Conservation (phyloP, 75 land plant genomes). For the Picea sitchensis region DNA sequence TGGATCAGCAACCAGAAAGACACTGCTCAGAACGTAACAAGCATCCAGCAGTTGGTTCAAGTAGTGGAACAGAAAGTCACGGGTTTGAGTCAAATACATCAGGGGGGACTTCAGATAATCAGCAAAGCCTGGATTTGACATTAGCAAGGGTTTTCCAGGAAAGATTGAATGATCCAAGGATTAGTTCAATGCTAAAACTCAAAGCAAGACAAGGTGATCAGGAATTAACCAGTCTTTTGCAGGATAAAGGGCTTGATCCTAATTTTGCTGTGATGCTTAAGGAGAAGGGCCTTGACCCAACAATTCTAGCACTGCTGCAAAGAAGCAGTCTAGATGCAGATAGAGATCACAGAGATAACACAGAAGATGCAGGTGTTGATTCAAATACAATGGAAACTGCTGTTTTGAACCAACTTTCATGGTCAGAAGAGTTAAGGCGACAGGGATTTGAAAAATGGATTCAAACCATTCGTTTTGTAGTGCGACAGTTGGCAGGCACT, state of each 20-base stretch:
- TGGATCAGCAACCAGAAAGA: conserved; percentile 26
- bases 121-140: conserved; percentile 56
- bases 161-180: conserved; percentile 82
- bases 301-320: conserved; percentile 86
- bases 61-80: conserved; percentile 59
- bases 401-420: conserved; percentile 58
- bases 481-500: conserved; percentile 72
- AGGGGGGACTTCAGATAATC: conserved; percentile 46
- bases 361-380: conserved; percentile 46
- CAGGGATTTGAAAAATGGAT: conserved; percentile 75
- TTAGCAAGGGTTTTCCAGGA: conserved; percentile 83
- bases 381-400: conserved; percentile 47
- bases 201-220: conserved; percentile 61
- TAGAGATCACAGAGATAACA: conserved; percentile 84
- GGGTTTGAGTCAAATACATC: conserved; percentile 63
- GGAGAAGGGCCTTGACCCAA: conserved; percentile 96
- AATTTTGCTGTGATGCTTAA: conserved; percentile 99
- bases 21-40: conserved; percentile 23
- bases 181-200: conserved; percentile 65
- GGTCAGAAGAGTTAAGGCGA: conserved; percentile 77
- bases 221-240: conserved; percentile 72
- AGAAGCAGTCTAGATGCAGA: conserved; percentile 99
- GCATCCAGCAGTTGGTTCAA: conserved; percentile 41
- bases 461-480: conserved; percentile 37
- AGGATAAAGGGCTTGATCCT: conserved; percentile 98